phyloP scores from a whole-genome alignment of 768 basidiomycete genomes.

The Vararia minispora region DNA sequence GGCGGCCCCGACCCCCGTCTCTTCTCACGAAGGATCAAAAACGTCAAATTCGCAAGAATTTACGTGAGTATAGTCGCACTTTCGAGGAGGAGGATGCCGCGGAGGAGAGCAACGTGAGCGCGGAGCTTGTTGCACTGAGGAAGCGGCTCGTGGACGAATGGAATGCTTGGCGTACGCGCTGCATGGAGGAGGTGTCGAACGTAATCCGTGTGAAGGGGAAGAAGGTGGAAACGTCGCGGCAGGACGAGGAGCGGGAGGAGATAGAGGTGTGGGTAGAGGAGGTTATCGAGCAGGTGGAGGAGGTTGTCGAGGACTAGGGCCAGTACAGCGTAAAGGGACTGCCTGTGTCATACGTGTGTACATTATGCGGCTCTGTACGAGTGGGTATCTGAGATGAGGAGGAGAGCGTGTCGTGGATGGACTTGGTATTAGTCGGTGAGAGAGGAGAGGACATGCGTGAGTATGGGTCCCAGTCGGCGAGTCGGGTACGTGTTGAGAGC shows the following conservation, averaged over 20 bases:
- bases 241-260: slow-evolving; percentile 66
- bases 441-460: too few relatives aligned
- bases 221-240: slow-evolving; percentile 23
- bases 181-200: slow-evolving; percentile 54
- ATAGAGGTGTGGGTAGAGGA: slow-evolving; percentile 94
- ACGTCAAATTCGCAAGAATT: slow-evolving; percentile 73
- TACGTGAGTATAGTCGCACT: slow-evolving; percentile 79
- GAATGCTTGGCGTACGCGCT: slow-evolving; percentile 89
- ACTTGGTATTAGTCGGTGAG: too few relatives aligned
- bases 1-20: slow-evolving; percentile 91
- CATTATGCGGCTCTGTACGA: too few relatives aligned
- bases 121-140: slow-evolving; percentile 83
- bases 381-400: too few relatives aligned
- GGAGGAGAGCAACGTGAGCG: slow-evolving; percentile 89
- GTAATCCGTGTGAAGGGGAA: slow-evolving; percentile 32
- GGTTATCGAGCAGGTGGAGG: slow-evolving; percentile 83
- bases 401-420: too few relatives aligned
- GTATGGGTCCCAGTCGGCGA: too few relatives aligned
- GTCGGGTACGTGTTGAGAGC: too few relatives aligned
- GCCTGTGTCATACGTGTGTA: too few relatives aligned
- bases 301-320: slow-evolving; percentile 54
- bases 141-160: slow-evolving; percentile 94
- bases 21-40: slow-evolving; percentile 84
- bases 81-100: slow-evolving; percentile 98
- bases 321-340: too few relatives aligned